These are phyloP conservation scores for Penicillium paneum DNA, from an alignment of 2,329 filamentous ascomycete genomes.

Conservation along the genomic window DNA sequence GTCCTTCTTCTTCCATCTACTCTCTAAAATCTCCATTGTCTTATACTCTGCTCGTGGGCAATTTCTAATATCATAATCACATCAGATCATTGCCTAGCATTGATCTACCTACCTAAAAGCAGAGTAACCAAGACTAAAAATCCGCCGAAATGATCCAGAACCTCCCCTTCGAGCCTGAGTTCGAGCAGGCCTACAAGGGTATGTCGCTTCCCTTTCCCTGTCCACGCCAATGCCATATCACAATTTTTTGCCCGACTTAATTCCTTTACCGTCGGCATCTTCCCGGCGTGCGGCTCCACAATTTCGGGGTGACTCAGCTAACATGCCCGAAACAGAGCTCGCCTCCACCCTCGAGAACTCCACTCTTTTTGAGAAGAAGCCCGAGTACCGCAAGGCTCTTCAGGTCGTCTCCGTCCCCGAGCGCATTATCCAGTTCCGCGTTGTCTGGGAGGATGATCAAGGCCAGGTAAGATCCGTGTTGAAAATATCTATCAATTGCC, in stretches of 20 bases:
- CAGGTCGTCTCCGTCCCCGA: conserved; percentile 86
- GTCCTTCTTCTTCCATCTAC: conserved; percentile 14
- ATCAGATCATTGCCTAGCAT: conserved; percentile 4
- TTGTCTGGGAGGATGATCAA: conserved; percentile 94
- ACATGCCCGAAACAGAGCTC: conserved; percentile 63
- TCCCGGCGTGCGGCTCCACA: conserved; percentile 16
- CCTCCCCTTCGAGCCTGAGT: conserved; percentile 86
- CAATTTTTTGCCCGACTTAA: background rate
- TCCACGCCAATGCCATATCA: background rate
- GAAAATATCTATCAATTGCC: no score
- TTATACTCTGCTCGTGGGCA: conserved; percentile 12
- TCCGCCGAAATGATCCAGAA: conserved; percentile 64
- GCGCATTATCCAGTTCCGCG: conserved; percentile 94
- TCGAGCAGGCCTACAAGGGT: conserved; percentile 98
- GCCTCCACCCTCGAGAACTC: conserved; percentile 91
- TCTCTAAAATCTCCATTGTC: background rate
- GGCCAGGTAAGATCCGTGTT: conserved; percentile 46
- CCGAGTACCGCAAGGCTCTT: conserved; percentile 89
- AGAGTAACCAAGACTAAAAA: conserved; percentile 10
- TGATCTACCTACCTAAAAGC: background rate
- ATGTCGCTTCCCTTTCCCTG: conserved; percentile 31
- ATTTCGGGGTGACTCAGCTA: conserved; percentile 13
- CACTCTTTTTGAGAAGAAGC: conserved; percentile 87
- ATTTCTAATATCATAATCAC: background rate
- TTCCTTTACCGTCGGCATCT: conserved; percentile 17